Evolutionary conservation across 495 filamentous ascomycete species (phyloP).

Genomic region (Hypomontagnella submonticulosa): DNA sequence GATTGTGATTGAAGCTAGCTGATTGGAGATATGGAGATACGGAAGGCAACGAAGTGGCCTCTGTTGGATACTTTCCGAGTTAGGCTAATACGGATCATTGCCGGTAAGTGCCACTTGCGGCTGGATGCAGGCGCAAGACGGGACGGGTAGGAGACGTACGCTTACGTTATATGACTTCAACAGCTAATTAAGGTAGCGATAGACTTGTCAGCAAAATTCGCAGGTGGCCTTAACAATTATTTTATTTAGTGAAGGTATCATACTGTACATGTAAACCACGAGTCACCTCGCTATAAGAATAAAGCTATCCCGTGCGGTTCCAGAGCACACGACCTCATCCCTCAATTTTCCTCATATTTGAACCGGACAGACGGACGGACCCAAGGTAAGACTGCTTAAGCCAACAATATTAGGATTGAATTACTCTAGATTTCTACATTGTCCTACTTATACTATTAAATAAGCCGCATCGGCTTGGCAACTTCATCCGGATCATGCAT

Average conservation of each 20-base stretch:
- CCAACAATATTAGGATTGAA: background rate
- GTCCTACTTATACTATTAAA: too few relatives aligned
- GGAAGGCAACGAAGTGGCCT: too few relatives aligned
- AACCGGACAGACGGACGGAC: background rate
- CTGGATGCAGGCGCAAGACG: slow-evolving; percentile 7
- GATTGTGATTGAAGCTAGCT: background rate
- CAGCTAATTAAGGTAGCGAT: slow-evolving; percentile 13
- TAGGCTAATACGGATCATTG: slow-evolving; percentile 19
- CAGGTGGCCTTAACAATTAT: slow-evolving; percentile 21
- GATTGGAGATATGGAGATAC: too few relatives aligned
- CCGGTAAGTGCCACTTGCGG: slow-evolving; percentile 10
- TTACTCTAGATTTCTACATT: too few relatives aligned
- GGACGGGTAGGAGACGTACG: background rate
- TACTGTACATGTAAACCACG: slow-evolving; percentile 4
- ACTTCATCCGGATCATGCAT: slow-evolving; percentile 2
- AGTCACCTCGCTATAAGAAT: slow-evolving; percentile 32
- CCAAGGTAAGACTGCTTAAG: slow-evolving; percentile 10
- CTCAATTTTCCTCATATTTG: slow-evolving; percentile 16
- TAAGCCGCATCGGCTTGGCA: too few relatives aligned
- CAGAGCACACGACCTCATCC: slow-evolving; percentile 21
- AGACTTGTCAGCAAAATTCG: slow-evolving; percentile 14
- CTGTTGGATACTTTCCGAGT: background rate
- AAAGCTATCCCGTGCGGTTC: slow-evolving; percentile 16
- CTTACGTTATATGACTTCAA: slow-evolving; percentile 23
- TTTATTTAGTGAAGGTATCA: background rate